Conservation (phyloP, 768 basidiomycete species). For the Cystofilobasidium ferigula region DNA sequence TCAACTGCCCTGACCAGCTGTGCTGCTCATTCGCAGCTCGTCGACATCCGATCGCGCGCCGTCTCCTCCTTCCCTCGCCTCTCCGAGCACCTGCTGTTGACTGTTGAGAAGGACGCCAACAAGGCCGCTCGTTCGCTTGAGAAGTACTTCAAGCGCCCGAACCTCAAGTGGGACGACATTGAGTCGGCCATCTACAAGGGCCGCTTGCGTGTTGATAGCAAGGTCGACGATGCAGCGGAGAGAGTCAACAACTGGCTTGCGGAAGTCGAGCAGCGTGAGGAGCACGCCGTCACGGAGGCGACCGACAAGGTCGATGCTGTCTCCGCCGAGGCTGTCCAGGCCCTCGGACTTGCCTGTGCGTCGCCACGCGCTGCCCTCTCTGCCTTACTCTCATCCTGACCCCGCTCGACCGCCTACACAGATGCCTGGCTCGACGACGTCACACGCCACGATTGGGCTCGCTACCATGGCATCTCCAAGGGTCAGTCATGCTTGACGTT, state of each 20-base stretch:
- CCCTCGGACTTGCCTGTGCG: constrained; percentile 26
- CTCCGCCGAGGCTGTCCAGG: constrained; percentile 20
- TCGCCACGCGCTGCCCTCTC: constrained; percentile 25
- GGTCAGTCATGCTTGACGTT: constrained; percentile 7
- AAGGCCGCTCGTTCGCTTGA: constrained; percentile 32
- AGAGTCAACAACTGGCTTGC: constrained; percentile 10
- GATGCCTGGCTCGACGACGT: constrained; percentile 32
- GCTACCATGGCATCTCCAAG: constrained; percentile 27
- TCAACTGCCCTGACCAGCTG: too few relatives aligned
- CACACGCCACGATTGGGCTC: constrained; percentile 30
- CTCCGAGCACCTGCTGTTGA: constrained; percentile 21
- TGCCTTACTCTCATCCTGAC: constrained; percentile 26
- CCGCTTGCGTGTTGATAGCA: constrained; percentile 2
- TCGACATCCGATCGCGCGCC: constrained; percentile 14
- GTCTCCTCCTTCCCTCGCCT: constrained; percentile 26
- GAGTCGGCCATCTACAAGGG: constrained; percentile 7
- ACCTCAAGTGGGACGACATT: constrained; percentile 27
- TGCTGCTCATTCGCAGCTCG: constrained; percentile 15
- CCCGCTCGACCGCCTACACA: background rate
- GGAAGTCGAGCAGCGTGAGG: constrained; percentile 27
- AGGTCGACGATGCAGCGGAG: constrained; percentile 16
- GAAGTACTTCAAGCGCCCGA: constrained; percentile 31
- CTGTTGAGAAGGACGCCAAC: constrained; percentile 31
- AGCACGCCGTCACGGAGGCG: constrained; percentile 26
- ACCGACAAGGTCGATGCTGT: constrained; percentile 26